Percentiles rank a stretch among this genome's conserved stretches.
These are phyloP conservation scores for Musa beccarii DNA, from an alignment of 176 grass and related monocot species.

Conservation along the genomic window DNA sequence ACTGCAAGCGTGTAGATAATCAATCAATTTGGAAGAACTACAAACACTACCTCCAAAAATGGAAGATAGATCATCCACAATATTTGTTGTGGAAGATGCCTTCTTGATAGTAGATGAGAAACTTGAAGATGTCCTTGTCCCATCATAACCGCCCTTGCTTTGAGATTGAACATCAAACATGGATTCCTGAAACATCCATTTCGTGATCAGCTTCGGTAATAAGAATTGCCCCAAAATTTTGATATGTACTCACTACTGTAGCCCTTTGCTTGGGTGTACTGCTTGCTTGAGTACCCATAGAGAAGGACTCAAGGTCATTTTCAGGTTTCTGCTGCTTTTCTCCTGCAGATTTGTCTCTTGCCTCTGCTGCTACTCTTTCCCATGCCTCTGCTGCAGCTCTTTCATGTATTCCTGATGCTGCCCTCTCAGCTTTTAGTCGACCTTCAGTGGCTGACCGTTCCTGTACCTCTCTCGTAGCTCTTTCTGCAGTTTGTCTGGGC, in stretches of 20 bases:
- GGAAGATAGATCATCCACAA: slow-evolving; percentile 75
- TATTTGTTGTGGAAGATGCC: slow-evolving; percentile 72
- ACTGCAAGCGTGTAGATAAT: background rate
- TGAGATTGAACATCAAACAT: slow-evolving; percentile 64
- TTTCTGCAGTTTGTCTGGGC: slow-evolving; percentile 27
- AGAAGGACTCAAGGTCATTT: background rate
- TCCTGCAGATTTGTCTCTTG: too few species aligned
- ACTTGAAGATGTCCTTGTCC: slow-evolving; percentile 33
- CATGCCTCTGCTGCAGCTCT: too few species aligned
- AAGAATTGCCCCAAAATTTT: slow-evolving; percentile 5
- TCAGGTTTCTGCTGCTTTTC: too few species aligned
- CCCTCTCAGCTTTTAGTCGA: slow-evolving; percentile 15
- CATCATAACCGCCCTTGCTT: slow-evolving; percentile 20
- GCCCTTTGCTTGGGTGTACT: background rate
- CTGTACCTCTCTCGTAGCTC: slow-evolving; percentile 38
- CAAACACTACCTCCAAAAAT: slow-evolving; percentile 78
- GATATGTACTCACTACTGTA: background rate
- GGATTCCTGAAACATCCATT: slow-evolving; percentile 56
- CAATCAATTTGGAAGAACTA: background rate
- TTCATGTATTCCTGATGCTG: background rate
- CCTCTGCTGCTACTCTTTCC: too few species aligned
- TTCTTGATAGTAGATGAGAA: slow-evolving; percentile 54
- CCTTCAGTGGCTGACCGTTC: slow-evolving; percentile 18
- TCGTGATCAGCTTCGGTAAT: background rate
- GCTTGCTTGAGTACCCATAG: background rate